Evolutionary conservation across 1,284 basidiomycete species (phyloP), one percentile per base, ranked within the genome.

Genomic region (Ceratobasidium sp.): DNA sequence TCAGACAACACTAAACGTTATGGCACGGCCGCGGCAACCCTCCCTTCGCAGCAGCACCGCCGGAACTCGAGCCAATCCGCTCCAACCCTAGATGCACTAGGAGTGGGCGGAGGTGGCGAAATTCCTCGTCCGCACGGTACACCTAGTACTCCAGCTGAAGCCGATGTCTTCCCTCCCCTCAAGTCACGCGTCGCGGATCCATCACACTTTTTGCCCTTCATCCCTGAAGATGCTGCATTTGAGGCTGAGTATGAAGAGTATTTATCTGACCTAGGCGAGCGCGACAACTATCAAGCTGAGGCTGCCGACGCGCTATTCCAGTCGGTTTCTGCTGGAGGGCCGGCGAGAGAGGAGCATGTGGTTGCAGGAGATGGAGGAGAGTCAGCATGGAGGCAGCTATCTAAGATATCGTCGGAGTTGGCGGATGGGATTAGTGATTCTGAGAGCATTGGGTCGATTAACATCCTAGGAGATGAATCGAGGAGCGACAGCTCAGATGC

Each of bases 231-330:
- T 57, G 53, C 59, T 78, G 92, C 91, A 0, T 93, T 93, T 76
- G 92, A 93, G 78, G 92, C 93, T 77, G 92, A 94, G 78, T 94
- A 93, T 77, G 92, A 94, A 79, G 92, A 94, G 77, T 93, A 93
- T 78, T 81, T 93, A 34, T 91, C 89, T n/a, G 91, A 92, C 78
- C 81, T 93, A 23, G 91, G 91, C 18, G 90, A 86, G 84, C 86
- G 88, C 14, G 89, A 91, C 73, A 84, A 86, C 64, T 77, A 82
- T 36, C 75, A 77, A 21, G 72, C 74, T 34, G 79, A 77, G 8
- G 77, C 80, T 39, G 75, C 52, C 9, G 65, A 69, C 32, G 65
- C 65, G n/a, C 34, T 69, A 1, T 57, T 69, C n/a, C 52, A 21
- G 9, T 41, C 65, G 2, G 36, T 57, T 41, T 32, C 41, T 39